phyloP scores from a whole-genome alignment of 148 eudicot genomes.

The Rhododendron molle region DNA sequence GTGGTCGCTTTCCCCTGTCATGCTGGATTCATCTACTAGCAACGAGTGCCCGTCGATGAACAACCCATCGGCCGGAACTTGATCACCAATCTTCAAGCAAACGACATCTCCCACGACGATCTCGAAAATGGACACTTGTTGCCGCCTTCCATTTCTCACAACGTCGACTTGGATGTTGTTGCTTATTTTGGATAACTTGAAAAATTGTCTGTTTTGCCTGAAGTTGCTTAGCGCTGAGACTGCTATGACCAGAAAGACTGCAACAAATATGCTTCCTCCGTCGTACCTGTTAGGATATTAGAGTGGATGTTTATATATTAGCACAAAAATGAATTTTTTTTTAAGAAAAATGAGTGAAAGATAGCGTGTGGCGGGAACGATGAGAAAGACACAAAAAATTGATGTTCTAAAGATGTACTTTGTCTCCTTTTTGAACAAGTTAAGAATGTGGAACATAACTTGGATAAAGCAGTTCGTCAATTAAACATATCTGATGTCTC shows the following conservation, averaged over 20 bases:
- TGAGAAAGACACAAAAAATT: no score
- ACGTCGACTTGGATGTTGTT: slow-evolving; percentile 3
- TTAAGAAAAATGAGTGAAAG: no score
- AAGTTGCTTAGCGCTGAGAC: slow-evolving; percentile 3
- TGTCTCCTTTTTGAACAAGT: no score
- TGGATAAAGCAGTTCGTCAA: no score
- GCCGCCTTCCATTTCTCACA: neutral
- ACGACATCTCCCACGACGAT: slow-evolving; percentile 2
- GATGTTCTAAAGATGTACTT: no score
- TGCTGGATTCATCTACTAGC: slow-evolving; percentile 8
- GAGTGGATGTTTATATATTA: neutral
- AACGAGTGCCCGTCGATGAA: neutral
- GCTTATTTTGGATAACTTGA: slow-evolving; percentile 4
- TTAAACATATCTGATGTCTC: no score
- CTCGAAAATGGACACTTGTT: neutral
- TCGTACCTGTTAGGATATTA: slow-evolving; percentile 12
- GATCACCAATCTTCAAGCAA: slow-evolving; percentile 12
- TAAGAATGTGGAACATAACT: no score
- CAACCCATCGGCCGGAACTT: slow-evolving; percentile 8
- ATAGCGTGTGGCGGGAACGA: no score
- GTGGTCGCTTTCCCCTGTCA: slow-evolving; percentile 12
- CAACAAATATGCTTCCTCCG: neutral
- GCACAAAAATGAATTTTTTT: no score
- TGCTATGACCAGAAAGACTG: slow-evolving; percentile 1
- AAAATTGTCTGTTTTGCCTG: neutral